These are phyloP conservation scores for Diaporthe sp. DNA, from an alignment of 2,329 filamentous ascomycete genomes.

Conservation along the genomic window DNA sequence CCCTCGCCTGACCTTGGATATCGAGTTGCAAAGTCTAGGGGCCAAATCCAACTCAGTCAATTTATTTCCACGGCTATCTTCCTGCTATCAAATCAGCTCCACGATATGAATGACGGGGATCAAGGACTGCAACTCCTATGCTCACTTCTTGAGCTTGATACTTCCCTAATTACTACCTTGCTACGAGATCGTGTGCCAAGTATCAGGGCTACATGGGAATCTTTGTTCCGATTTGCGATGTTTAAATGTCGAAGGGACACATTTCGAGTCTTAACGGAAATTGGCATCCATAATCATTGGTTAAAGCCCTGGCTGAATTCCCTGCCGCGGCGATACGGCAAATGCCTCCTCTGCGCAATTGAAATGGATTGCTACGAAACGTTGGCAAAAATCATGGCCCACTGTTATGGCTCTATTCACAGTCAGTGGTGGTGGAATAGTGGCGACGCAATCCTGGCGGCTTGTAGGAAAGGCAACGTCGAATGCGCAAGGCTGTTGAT, in stretches of 20 bases:
- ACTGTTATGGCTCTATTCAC: not conserved
- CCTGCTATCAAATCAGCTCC: not conserved
- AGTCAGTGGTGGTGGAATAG: not conserved
- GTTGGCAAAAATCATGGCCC: not conserved
- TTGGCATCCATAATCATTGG: not conserved
- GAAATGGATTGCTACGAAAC: not conserved
- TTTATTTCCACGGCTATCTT: not conserved
- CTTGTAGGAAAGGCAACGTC: not conserved
- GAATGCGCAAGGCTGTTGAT: not conserved
- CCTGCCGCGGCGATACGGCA: accelerated
- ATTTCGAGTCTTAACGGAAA: not conserved
- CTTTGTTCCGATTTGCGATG: not conserved
- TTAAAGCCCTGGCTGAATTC: no score
- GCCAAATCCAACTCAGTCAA: not conserved
- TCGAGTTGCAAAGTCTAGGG: not conserved
- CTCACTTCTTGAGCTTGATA: not conserved
- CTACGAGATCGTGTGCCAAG: not conserved
- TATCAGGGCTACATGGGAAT: not conserved
- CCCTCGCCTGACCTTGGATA: not conserved
- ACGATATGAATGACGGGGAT: not conserved
- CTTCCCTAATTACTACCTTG: not conserved
- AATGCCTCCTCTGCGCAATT: not conserved
- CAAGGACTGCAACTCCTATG: not conserved
- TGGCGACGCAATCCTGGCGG: not conserved
- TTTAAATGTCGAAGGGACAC: not conserved